Percentiles rank a stretch among this genome's conserved stretches.
Conservation (phyloP, 331 rosid genomes). For the Cucumis variabilis region DNA sequence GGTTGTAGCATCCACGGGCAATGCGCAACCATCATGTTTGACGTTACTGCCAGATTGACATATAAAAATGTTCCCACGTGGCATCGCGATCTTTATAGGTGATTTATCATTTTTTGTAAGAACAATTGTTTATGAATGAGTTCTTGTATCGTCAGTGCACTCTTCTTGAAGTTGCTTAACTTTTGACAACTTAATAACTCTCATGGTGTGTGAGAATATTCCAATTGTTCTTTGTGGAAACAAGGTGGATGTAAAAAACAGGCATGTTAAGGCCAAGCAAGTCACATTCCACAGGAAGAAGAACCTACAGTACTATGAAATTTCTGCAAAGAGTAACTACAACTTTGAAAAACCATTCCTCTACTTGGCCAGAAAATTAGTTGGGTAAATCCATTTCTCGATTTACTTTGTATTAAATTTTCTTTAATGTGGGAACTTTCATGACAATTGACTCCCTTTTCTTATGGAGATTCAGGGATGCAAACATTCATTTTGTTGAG, state of each 20-base stretch:
- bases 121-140: neutral
- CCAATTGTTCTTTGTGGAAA: constrained; percentile 56
- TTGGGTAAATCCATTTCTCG: constrained; percentile 41
- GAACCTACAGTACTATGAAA: constrained; percentile 53
- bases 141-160: neutral
- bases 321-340: constrained; percentile 59
- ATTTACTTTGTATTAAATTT: neutral
- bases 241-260: constrained; percentile 55
- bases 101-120: neutral
- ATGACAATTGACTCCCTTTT: neutral
- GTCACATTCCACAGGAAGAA: constrained; percentile 62
- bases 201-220: constrained; percentile 58
- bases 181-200: neutral
- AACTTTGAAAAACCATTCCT: constrained; percentile 60
- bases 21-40: constrained; percentile 60
- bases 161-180: neutral
- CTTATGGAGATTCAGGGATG: constrained; percentile 29
- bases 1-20: constrained; percentile 47
- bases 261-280: constrained; percentile 59
- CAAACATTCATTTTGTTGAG: constrained; percentile 42
- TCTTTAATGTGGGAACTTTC: neutral
- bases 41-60: constrained; percentile 50
- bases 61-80: constrained; percentile 57
- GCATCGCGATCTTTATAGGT: constrained; percentile 59
- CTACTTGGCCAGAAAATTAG: constrained; percentile 58